Conservation (phyloP, 2,329 filamentous ascomycete species). For the Penicillium sp. region DNA sequence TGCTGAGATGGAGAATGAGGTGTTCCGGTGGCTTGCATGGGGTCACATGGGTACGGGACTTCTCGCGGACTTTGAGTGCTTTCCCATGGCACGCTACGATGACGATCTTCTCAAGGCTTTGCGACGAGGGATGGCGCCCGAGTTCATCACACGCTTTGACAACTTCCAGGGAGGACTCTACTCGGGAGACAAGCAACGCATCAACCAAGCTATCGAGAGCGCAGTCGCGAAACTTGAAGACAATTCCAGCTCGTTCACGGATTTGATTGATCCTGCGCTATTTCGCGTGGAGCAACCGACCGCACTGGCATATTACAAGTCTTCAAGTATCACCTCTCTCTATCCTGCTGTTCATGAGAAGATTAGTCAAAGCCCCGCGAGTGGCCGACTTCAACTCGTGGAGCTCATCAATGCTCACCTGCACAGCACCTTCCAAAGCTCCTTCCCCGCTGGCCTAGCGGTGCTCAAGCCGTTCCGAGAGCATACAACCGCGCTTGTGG, state of each 20-base stretch:
- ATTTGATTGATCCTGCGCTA: slow-evolving; percentile 52
- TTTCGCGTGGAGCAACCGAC: slow-evolving; percentile 63
- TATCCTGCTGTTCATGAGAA: slow-evolving; percentile 64
- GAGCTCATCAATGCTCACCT: slow-evolving; percentile 77
- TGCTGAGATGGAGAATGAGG: slow-evolving; percentile 58
- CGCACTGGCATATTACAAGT: slow-evolving; percentile 72
- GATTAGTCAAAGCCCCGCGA: slow-evolving; percentile 51
- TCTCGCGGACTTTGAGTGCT: slow-evolving; percentile 68
- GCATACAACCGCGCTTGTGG: slow-evolving; percentile 66
- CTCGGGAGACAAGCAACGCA: slow-evolving; percentile 59
- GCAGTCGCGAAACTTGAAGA: slow-evolving; percentile 54
- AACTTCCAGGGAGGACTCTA: slow-evolving; percentile 66
- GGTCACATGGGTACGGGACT: slow-evolving; percentile 81
- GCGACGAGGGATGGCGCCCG: slow-evolving; percentile 67
- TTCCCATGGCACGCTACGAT: slow-evolving; percentile 75
- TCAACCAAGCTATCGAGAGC: slow-evolving; percentile 58
- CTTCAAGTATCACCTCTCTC: slow-evolving; percentile 53
- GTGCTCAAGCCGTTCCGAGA: slow-evolving; percentile 73
- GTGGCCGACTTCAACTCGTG: slow-evolving; percentile 61
- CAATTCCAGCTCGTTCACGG: slow-evolving; percentile 56
- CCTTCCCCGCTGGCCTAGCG: slow-evolving; percentile 68
- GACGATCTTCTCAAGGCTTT: slow-evolving; percentile 67
- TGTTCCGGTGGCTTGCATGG: slow-evolving; percentile 89
- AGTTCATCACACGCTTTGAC: slow-evolving; percentile 64
- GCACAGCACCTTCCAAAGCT: slow-evolving; percentile 76